A percentile compares a stretch with the other conserved stretches of the same genome.
Conservation (phyloP, 1,139 yeast genomes). For the Zygoascus meyerae region DNA sequence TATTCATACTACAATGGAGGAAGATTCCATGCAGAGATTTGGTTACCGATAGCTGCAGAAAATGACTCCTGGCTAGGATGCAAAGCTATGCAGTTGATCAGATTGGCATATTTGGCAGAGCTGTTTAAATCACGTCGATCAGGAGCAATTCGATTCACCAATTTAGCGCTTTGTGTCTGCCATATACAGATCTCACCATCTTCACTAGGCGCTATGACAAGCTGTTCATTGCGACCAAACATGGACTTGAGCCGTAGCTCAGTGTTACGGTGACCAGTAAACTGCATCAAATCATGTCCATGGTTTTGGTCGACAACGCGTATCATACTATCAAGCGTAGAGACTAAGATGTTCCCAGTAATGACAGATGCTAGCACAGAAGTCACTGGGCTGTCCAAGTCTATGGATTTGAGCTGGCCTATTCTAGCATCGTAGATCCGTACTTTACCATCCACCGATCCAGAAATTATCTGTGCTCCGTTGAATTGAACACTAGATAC, state of each 20-base stretch:
- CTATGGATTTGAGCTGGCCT: slow-evolving; percentile 25
- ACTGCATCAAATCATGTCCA: slow-evolving; percentile 28
- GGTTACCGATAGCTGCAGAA: neutral
- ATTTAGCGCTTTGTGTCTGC: slow-evolving; percentile 68
- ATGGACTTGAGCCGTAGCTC: slow-evolving; percentile 26
- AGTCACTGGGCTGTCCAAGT: slow-evolving; percentile 32
- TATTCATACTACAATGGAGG: too few relatives aligned
- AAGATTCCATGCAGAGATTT: neutral
- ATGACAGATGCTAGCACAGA: slow-evolving; percentile 21
- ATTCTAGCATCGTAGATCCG: slow-evolving; percentile 33
- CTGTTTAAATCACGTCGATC: neutral
- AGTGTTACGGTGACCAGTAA: slow-evolving; percentile 28
- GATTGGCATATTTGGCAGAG: neutral
- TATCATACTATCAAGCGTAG: slow-evolving; percentile 28
- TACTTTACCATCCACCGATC: slow-evolving; percentile 34
- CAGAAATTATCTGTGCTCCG: slow-evolving; percentile 29
- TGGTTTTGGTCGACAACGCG: slow-evolving; percentile 26
- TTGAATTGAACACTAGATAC: slow-evolving; percentile 28
- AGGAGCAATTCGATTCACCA: slow-evolving; percentile 11
- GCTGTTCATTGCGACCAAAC: slow-evolving; percentile 49
- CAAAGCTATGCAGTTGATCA: neutral
- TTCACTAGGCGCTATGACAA: slow-evolving; percentile 79
- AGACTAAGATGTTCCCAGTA: slow-evolving; percentile 24
- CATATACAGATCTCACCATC: slow-evolving; percentile 85
- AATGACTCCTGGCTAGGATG: neutral